Evolutionary conservation across 2,329 filamentous ascomycete species (phyloP).

Genomic region (Aureobasidium mangrovei): DNA sequence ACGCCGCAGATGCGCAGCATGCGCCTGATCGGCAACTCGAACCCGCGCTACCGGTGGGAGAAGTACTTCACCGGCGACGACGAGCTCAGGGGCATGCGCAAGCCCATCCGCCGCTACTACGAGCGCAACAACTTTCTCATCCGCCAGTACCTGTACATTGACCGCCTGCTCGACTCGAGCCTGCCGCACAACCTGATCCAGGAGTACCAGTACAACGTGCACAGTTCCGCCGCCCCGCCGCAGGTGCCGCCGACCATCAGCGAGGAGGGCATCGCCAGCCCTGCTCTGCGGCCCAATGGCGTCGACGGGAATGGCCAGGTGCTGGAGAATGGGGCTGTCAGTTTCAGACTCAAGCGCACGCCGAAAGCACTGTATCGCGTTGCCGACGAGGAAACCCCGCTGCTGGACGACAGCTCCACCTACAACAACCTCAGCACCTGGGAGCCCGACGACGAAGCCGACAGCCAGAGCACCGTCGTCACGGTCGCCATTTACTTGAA

Average conservation of each 20-base stretch:
- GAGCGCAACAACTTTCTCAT: slow-evolving; percentile 81
- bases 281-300: slow-evolving; percentile 5
- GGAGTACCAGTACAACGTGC: slow-evolving; percentile 64
- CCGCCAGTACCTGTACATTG: slow-evolving; percentile 89
- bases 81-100: slow-evolving; percentile 63
- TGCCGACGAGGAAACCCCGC: slow-evolving; percentile 56
- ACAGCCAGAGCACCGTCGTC: slow-evolving; percentile 66
- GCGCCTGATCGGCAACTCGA: slow-evolving; percentile 80
- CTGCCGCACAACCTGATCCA: slow-evolving; percentile 87
- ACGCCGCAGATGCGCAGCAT: slow-evolving; percentile 68
- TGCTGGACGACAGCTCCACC: slow-evolving; percentile 45
- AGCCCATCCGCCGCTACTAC: slow-evolving; percentile 74
- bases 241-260: slow-evolving; percentile 60
- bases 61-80: slow-evolving; percentile 76
- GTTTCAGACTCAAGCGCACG: slow-evolving; percentile 59
- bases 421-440: slow-evolving; percentile 47
- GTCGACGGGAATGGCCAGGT: slow-evolving; percentile 5
- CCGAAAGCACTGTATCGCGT: slow-evolving; percentile 79
- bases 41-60: slow-evolving; percentile 77
- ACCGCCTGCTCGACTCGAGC: slow-evolving; percentile 79
- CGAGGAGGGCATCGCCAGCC: slow-evolving; percentile 47
- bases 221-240: neutral
- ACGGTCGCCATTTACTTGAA: slow-evolving; percentile 85
- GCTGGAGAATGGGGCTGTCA: slow-evolving; percentile 11
- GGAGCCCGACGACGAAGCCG: slow-evolving; percentile 59